Evolutionary conservation across 805 yeast genomes (phyloP).

Genomic region (Hanseniaspora taiwanica): DNA sequence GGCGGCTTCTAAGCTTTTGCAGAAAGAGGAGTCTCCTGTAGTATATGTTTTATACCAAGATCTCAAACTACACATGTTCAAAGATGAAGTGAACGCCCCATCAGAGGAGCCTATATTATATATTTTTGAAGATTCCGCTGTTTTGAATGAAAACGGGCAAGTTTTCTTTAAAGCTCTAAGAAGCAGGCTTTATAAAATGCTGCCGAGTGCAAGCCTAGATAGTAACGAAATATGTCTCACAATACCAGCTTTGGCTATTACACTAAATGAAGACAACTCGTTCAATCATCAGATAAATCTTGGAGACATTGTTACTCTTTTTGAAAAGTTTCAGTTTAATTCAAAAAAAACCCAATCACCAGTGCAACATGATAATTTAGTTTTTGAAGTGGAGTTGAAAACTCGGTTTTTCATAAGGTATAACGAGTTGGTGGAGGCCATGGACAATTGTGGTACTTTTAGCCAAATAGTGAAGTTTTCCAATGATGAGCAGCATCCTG

Average conservation of each 20-base stretch:
- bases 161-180: neutral
- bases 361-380: constrained; percentile 10
- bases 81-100: constrained; percentile 6
- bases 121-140: constrained; percentile 11
- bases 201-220: constrained; percentile 1
- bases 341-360: constrained; percentile 9
- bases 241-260: constrained; percentile 19
- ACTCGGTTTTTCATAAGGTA: constrained; percentile 23
- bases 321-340: constrained; percentile 16
- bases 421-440: constrained; percentile 22
- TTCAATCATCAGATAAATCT: constrained; percentile 21
- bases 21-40: neutral
- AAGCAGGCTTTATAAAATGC: neutral
- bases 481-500: constrained; percentile 21
- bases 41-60: neutral
- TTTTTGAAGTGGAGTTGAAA: constrained; percentile 11
- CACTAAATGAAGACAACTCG: constrained; percentile 21
- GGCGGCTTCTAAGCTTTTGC: neutral
- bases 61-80: neutral
- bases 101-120: constrained; percentile 7
- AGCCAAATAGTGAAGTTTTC: constrained; percentile 19
- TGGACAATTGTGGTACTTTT: constrained; percentile 21
- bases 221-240: constrained; percentile 17
- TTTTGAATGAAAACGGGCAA: constrained; percentile 6
- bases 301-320: constrained; percentile 20